Conservation (phyloP, 371 early-diverging fungal genomes). For the Actinomortierella ambigua region DNA sequence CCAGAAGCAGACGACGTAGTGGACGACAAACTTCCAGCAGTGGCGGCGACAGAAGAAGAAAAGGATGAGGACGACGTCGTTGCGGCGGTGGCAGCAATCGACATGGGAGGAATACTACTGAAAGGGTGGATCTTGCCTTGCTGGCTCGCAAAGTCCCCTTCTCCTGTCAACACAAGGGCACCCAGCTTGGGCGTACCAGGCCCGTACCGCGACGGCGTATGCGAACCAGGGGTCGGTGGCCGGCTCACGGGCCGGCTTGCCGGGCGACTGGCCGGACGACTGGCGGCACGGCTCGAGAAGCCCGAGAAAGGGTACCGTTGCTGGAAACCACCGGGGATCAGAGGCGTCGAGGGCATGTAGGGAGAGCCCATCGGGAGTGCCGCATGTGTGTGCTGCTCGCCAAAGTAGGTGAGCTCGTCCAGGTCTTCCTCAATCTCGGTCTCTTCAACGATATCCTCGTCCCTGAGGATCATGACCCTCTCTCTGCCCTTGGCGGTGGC, state of each 20-base stretch:
- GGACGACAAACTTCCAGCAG: too few species aligned
- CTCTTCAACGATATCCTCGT: conserved; percentile 54
- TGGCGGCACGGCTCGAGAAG: conserved; percentile 32
- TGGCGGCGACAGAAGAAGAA: too few species aligned
- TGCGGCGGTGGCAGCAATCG: too few species aligned
- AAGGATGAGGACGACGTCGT: too few species aligned
- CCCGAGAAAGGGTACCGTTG: conserved; percentile 27
- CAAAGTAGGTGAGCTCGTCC: conserved; percentile 45
- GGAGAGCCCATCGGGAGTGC: conserved; percentile 35
- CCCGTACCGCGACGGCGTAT: conserved; percentile 32
- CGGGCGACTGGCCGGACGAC: conserved; percentile 8
- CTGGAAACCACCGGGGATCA: conserved; percentile 3
- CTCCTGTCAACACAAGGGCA: too few species aligned
- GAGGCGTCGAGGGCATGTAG: conserved; percentile 40
- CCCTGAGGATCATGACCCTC: not conserved
- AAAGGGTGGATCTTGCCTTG: too few species aligned
- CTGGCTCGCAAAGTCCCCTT: too few species aligned
- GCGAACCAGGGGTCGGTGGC: conserved; percentile 38
- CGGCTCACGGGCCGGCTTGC: conserved; percentile 16
- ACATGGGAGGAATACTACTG: too few species aligned
- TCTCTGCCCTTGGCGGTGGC: not conserved
- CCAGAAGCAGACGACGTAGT: not conserved
- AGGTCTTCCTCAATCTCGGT: conserved; percentile 57
- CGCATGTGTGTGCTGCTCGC: conserved; percentile 20
- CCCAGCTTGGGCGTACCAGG: conserved; percentile 23